Conservation (phyloP, 148 eudicot genomes). For the Mesembryanthemum crystallinum region DNA sequence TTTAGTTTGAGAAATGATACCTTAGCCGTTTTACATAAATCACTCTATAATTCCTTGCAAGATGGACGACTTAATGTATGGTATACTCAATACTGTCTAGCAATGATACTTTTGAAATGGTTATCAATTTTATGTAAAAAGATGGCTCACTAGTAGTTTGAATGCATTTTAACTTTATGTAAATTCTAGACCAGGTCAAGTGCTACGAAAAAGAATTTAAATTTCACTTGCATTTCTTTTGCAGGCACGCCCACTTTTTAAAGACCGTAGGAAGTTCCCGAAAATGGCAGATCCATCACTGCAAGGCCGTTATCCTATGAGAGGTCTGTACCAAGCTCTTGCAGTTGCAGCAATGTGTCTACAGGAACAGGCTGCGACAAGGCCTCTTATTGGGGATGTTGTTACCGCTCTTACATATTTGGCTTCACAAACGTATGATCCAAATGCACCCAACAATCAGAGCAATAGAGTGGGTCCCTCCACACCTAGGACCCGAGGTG, state of each 20-base stretch:
- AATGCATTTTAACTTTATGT: not conserved
- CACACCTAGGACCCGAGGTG: slow-evolving; percentile 57
- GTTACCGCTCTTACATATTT: slow-evolving; percentile 87
- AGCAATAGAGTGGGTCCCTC: slow-evolving; percentile 52
- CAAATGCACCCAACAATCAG: slow-evolving; percentile 52
- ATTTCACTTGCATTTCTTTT: slow-evolving; percentile 13
- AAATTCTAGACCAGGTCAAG: not conserved
- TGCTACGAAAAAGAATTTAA: not conserved
- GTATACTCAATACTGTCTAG: too few species aligned
- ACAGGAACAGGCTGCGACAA: slow-evolving; percentile 94
- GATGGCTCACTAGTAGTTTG: too few species aligned
- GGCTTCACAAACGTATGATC: slow-evolving; percentile 90
- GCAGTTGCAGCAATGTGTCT: slow-evolving; percentile 99
- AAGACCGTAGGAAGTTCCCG: slow-evolving; percentile 88
- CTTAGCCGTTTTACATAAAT: too few species aligned
- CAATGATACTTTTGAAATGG: too few species aligned
- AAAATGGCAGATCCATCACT: slow-evolving; percentile 96
- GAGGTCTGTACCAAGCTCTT: slow-evolving; percentile 97
- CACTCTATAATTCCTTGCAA: too few species aligned
- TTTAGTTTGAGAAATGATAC: too few species aligned
- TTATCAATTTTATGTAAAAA: too few species aligned
- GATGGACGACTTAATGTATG: too few species aligned
- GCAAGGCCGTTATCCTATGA: slow-evolving; percentile 84
- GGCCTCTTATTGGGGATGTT: slow-evolving; percentile 92
- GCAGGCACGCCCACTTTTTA: slow-evolving; percentile 95